Percentiles rank a stretch among this genome's conserved stretches.
Conservation (phyloP, 345 rosid species). For the Conringia planisiliqua region DNA sequence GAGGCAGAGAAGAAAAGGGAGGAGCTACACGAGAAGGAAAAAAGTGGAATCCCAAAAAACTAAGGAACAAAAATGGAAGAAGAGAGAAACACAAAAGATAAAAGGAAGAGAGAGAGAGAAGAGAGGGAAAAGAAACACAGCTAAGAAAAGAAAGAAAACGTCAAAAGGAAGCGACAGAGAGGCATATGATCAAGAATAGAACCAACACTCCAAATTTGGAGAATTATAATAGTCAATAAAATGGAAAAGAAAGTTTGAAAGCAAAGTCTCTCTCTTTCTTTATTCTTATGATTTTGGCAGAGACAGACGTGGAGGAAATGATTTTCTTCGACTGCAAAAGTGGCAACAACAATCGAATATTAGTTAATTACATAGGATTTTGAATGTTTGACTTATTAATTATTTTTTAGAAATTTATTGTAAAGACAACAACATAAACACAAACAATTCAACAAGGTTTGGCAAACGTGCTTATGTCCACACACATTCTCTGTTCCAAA, state of each 20-base stretch:
- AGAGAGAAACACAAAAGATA: not conserved
- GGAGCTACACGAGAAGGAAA: conserved; percentile 16
- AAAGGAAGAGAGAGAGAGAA: not conserved
- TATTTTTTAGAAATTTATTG: too few relatives aligned
- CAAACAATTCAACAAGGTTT: not conserved
- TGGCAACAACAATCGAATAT: not conserved
- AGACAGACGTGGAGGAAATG: conserved; percentile 18
- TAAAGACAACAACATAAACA: not conserved
- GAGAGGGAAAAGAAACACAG: not conserved
- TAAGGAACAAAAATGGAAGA: not conserved
- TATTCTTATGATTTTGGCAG: not conserved
- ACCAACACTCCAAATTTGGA: conserved; percentile 21
- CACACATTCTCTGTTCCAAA: not conserved
- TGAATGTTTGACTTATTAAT: too few relatives aligned
- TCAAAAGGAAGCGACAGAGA: conserved; percentile 36
- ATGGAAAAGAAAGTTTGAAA: not conserved
- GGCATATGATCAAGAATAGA: conserved; percentile 36
- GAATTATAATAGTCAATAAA: not conserved
- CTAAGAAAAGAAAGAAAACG: conserved; percentile 27
- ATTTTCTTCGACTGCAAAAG: not conserved
- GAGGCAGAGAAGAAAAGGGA: conserved; percentile 27
- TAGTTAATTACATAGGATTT: not conserved
- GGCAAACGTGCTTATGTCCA: not conserved
- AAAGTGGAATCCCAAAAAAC: not conserved
- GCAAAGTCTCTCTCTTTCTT: conserved; percentile 17